Percentiles rank a stretch among this genome's conserved stretches.
Conservation (phyloP, 1,284 basidiomycete species). For the Phenoliferia sp. region DNA sequence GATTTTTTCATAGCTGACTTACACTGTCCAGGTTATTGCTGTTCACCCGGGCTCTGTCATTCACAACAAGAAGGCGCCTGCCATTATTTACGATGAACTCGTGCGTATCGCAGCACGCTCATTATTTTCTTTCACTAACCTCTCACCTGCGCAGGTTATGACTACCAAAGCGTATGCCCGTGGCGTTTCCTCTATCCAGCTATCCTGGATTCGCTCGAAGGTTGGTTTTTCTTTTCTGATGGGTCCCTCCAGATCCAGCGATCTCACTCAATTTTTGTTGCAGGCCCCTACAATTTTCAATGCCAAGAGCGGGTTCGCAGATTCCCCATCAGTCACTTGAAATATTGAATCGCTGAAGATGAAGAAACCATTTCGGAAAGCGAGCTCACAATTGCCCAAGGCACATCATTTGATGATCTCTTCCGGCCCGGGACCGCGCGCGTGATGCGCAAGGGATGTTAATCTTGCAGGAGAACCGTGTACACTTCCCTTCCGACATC, state of each 20-base stretch:
- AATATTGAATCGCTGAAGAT: too few species aligned
- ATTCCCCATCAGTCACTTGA: too few species aligned
- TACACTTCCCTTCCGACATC: too few species aligned
- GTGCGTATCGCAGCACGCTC: slow-evolving; percentile 50
- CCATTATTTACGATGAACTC: slow-evolving; percentile 84
- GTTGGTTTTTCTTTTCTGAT: neutral
- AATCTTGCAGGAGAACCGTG: too few species aligned
- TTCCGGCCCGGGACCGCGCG: too few species aligned
- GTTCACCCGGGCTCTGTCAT: slow-evolving; percentile 81
- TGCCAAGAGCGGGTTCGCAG: too few species aligned
- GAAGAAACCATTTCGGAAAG: too few species aligned
- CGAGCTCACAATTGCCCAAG: too few species aligned
- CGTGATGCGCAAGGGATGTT: too few species aligned
- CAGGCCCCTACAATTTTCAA: slow-evolving; percentile 5
- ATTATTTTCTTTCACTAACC: neutral
- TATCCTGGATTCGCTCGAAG: slow-evolving; percentile 5
- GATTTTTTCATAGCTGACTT: neutral
- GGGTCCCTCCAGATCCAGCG: neutral
- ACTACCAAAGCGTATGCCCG: slow-evolving; percentile 82
- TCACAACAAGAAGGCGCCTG: slow-evolving; percentile 69
- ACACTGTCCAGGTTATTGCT: slow-evolving; percentile 59
- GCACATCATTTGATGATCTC: too few species aligned
- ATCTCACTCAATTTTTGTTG: too few species aligned
- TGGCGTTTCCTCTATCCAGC: slow-evolving; percentile 72
- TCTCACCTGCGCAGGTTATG: slow-evolving; percentile 54